Evolutionary conservation across 2,329 filamentous ascomycete species (phyloP), one percentile per base, ranked within the genome.

Genomic region (Podosphaera xanthii): DNA sequence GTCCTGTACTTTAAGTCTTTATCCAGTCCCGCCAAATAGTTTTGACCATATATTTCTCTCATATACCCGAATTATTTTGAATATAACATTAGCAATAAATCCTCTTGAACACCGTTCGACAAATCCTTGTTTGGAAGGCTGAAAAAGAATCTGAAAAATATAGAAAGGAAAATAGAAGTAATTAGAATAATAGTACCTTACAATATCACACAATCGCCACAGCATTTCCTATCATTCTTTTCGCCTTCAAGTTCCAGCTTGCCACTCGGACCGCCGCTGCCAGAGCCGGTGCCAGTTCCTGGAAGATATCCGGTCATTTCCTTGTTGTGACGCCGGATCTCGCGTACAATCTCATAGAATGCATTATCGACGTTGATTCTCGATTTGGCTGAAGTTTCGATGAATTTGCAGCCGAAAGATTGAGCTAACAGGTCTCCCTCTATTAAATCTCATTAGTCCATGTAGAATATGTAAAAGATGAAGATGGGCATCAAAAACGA

Each of bases 311-410:
- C 87, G 62, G 90, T 89, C 83, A 96, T 94, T 70, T 97, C 91
- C 71, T 92, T 91, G 81, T 98, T 97, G 75, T 94, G 97, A 74
- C 88, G 86, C 74, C 92, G 83, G 70, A 98, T 98, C 72, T 97
- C 92, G 71, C 92, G 86, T 61, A 98, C 92, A 66, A 97, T 90
- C 71, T 97, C 90, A 79, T 91, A 97, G 75, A 98, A 98, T 59
- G 91, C 89, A 74, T 94, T 90, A 74, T 98, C 92, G 68, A 98
- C 92, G 70, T 97, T 96, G 76, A 92, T 94, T 71, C 91, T 85
- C 63, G 90, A 94, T 76, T 97, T 98, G 65, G 92, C 92, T 49
- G 92, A 98, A 10, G 92, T 97, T 77, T 98, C 92, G 75, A 97
- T 94, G 76, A 97, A 98, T 71, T 92, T 94, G 84, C 92, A 98